Evolutionary conservation across 345 rosid genomes (phyloP), one percentile per base, ranked within the genome.

Genomic region (Abelmoschus esculentus): DNA sequence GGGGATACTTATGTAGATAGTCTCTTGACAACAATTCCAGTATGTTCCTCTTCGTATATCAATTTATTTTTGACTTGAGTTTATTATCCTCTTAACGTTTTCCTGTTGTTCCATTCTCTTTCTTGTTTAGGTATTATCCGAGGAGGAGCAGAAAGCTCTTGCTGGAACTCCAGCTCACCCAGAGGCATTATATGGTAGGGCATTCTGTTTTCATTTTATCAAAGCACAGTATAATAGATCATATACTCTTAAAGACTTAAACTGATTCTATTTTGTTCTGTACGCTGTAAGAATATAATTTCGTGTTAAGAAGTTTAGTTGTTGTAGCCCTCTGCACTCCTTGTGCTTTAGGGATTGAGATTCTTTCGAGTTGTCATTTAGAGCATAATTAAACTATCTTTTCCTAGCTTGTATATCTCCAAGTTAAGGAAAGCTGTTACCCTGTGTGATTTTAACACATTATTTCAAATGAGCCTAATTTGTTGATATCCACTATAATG

Each of bases 91-190:
- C 62, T 70, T 32, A 4, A 42, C 14, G 38, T 58, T 42, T 62
- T 52, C 26, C 56, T 58, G 7, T 65, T 26, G 26, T 61, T 74
- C 70, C 3, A 13, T 61, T 80, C 22, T 62, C 66, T 65, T 63
- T 55, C 7, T 32, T 72, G 19, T 58, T 63, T 72, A 93, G 98
- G 97, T 89, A 61, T 81, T 93, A 77, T 82, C 97, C 5, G 86
- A 84, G 85, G 91, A 89, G 73, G 93, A 93, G 87, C 98, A 93
- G 75, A 84, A 79, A 74, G 87, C 79, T 44, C 95, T 91, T 58
- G 98, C 98, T 55, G 92, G 96, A 52, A 91, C 92, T 14, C 96
- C 98, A 9, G 96, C 98, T 55, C 98, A 91, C 79, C 89, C 95
- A 1, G 89, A 81, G 69, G 97, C 91, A 70, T 75, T 93, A 75